These are phyloP conservation scores for Tulasnella sp. DNA, from an alignment of 768 basidiomycete genomes.

Conservation along the genomic window DNA sequence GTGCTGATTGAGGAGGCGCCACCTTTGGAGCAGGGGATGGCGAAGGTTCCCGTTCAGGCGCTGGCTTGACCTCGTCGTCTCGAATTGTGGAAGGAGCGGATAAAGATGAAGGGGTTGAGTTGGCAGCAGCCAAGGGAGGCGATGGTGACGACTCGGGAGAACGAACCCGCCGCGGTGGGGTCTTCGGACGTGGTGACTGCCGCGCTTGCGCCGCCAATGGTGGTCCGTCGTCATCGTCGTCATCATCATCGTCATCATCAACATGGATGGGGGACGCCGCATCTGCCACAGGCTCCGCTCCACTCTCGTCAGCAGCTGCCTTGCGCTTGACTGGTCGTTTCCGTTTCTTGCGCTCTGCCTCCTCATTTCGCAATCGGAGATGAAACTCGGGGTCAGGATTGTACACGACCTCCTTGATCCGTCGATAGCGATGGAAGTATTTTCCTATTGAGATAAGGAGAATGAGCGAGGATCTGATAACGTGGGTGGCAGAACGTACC, in stretches of 20 bases:
- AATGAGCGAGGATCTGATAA: neutral
- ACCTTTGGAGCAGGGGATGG: neutral
- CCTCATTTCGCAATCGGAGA: slow-evolving; percentile 44
- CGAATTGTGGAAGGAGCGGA: slow-evolving; percentile 13
- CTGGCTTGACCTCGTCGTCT: neutral
- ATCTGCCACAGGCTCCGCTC: slow-evolving; percentile 8
- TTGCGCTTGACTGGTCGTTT: slow-evolving; percentile 37
- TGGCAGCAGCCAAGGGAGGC: slow-evolving; percentile 27
- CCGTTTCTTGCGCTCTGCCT: slow-evolving; percentile 39
- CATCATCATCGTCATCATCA: slow-evolving; percentile 19
- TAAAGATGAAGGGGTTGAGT: slow-evolving; percentile 37
- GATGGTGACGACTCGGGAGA: slow-evolving; percentile 27
- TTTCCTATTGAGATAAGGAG: slow-evolving; percentile 44
- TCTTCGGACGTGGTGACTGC: slow-evolving; percentile 11
- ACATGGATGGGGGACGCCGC: slow-evolving; percentile 6
- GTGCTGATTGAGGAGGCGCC: neutral
- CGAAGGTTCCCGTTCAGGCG: neutral
- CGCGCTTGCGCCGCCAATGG: neutral
- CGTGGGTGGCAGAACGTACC: slow-evolving; percentile 42
- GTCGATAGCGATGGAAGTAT: slow-evolving; percentile 78
- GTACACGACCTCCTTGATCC: slow-evolving; percentile 65
- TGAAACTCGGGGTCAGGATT: slow-evolving; percentile 67
- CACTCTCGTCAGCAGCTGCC: slow-evolving; percentile 22
- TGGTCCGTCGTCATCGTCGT: slow-evolving; percentile 18
- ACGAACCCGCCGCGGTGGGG: neutral